Conservation (phyloP, 2,329 filamentous ascomycete species). For the Pseudodiploospora longispora region DNA sequence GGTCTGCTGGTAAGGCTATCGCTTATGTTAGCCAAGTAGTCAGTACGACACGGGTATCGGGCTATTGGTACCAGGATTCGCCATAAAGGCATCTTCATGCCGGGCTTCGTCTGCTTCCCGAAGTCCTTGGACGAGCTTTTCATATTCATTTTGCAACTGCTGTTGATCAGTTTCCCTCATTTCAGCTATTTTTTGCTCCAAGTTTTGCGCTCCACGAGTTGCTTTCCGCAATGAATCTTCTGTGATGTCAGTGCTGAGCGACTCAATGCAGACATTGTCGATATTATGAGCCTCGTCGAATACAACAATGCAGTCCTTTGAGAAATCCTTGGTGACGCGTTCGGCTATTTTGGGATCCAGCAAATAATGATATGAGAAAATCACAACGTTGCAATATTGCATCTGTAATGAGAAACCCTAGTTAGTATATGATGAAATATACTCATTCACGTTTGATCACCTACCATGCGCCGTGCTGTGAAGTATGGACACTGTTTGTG, state of each 20-base stretch:
- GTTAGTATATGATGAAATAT: neutral
- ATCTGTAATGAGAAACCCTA: constrained; percentile 47
- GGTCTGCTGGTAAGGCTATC: constrained; percentile 74
- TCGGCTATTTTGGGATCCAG: constrained; percentile 98
- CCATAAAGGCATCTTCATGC: constrained; percentile 93
- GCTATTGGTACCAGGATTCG: constrained; percentile 60
- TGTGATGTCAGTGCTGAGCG: constrained; percentile 90
- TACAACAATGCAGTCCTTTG: constrained; percentile 96
- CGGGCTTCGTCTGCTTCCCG: constrained; percentile 81
- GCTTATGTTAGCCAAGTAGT: constrained; percentile 11
- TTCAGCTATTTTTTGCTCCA: constrained; percentile 83
- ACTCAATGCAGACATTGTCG: constrained; percentile 98
- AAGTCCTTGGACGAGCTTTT: constrained; percentile 88
- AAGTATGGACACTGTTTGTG: constrained; percentile 98
- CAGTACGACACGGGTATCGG: neutral
- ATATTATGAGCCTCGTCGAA: constrained; percentile 99
- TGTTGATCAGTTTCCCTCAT: constrained; percentile 95
- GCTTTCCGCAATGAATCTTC: constrained; percentile 91
- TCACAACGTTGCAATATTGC: constrained; percentile 98
- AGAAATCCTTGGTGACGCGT: constrained; percentile 86
- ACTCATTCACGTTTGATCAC: constrained; percentile 11
- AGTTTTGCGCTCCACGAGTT: constrained; percentile 78
- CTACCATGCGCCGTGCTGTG: constrained; percentile 84
- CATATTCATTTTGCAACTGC: constrained; percentile 90
- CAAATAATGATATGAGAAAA: constrained; percentile 98